Evolutionary conservation across 2,329 filamentous ascomycete genomes (phyloP).

Genomic region (Trichoderma polysporum): DNA sequence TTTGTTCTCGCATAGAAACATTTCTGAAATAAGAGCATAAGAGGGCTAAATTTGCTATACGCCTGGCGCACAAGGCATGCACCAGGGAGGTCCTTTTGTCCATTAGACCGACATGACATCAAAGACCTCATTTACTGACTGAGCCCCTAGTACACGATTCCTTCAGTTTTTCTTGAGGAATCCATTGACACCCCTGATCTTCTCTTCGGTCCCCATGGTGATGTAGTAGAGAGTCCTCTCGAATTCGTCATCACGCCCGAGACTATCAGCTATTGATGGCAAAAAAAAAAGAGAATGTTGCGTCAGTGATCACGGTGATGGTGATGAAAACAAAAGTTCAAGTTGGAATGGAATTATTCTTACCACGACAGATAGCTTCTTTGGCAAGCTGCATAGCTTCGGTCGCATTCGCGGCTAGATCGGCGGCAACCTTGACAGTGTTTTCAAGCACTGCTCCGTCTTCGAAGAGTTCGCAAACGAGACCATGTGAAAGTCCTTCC

Average conservation of each 20-base stretch:
- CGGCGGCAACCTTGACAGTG: slow-evolving; percentile 28
- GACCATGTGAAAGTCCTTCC: slow-evolving; percentile 30
- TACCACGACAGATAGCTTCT: slow-evolving; percentile 33
- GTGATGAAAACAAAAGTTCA: slow-evolving; percentile 5
- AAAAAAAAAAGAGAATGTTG: neutral
- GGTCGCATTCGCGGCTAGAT: slow-evolving; percentile 27
- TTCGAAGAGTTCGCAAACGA: slow-evolving; percentile 31
- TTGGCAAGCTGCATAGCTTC: slow-evolving; percentile 32
- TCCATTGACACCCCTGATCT: slow-evolving; percentile 30
- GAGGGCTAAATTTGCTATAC: neutral
- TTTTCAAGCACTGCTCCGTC: slow-evolving; percentile 29
- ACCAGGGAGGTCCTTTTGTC: neutral
- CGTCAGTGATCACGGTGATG: neutral
- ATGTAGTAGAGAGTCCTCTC: slow-evolving; percentile 39
- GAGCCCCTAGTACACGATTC: neutral
- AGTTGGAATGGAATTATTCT: slow-evolving; percentile 8
- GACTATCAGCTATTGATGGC: slow-evolving; percentile 27
- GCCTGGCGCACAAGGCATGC: neutral
- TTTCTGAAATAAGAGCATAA: neutral
- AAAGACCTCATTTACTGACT: neutral
- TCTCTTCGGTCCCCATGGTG: slow-evolving; percentile 36
- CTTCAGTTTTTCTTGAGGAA: slow-evolving; percentile 30
- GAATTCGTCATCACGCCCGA: slow-evolving; percentile 34
- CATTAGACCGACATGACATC: neutral
- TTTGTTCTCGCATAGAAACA: neutral